phyloP scores from a whole-genome alignment of 306 rosid genomes.

The Biancaea sappan region DNA sequence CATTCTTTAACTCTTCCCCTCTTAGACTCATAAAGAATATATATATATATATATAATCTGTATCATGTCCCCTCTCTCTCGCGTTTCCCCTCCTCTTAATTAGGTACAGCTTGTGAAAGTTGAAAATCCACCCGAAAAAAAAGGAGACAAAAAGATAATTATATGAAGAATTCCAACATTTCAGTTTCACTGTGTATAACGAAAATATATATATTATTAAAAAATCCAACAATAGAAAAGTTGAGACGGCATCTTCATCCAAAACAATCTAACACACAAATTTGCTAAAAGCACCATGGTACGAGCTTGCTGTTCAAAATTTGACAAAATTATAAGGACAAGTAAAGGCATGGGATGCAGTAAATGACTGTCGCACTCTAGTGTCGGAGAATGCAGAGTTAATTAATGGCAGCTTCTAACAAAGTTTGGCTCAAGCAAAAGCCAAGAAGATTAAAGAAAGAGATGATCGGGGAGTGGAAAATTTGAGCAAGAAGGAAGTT shows the following conservation, averaged over 20 bases:
- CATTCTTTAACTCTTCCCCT: neutral
- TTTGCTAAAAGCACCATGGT: slow-evolving; percentile 16
- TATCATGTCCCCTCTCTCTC: neutral
- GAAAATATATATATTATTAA: too few species aligned
- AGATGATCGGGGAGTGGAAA: neutral
- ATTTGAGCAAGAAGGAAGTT: neutral
- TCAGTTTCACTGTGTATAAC: too few species aligned
- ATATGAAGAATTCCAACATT: too few species aligned
- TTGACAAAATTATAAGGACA: neutral
- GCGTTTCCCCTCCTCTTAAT: neutral
- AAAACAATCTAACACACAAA: neutral
- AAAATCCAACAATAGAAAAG: too few species aligned
- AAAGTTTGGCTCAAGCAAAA: neutral
- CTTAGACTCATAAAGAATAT: neutral
- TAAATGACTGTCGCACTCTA: slow-evolving; percentile 33
- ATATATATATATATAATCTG: neutral
- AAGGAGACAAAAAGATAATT: too few species aligned
- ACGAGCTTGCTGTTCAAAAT: slow-evolving; percentile 29
- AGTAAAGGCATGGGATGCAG: neutral
- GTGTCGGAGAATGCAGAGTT: neutral
- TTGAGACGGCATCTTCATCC: too few species aligned
- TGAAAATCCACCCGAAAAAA: neutral
- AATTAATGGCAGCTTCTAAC: neutral
- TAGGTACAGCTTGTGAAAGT: neutral
- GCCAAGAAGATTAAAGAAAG: neutral